Evolutionary conservation across 345 rosid species (phyloP).

Genomic region (Trapa incisa): DNA sequence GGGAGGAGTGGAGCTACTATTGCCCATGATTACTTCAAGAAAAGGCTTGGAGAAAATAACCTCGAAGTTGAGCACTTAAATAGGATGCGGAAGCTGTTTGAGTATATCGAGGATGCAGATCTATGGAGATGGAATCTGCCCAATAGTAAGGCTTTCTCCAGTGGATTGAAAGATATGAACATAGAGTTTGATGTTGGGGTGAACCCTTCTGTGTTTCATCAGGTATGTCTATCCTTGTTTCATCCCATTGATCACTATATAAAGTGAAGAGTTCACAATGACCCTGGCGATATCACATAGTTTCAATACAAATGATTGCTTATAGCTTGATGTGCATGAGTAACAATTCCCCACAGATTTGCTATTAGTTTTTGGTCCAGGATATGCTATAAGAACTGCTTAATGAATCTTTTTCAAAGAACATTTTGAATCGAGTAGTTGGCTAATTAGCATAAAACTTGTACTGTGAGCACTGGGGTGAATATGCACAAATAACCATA

Average conservation of each 20-base stretch:
- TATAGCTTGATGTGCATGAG: not conserved
- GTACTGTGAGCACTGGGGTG: too few relatives aligned
- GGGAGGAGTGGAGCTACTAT: constrained; percentile 66
- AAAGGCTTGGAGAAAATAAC: constrained; percentile 18
- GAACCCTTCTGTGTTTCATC: constrained; percentile 48
- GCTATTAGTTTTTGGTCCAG: too few relatives aligned
- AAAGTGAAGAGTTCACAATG: not conserved
- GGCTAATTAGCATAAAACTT: too few relatives aligned
- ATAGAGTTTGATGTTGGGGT: constrained; percentile 30
- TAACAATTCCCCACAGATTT: too few relatives aligned
- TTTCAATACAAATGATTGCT: not conserved
- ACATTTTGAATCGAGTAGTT: too few relatives aligned
- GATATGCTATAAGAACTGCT: too few relatives aligned
- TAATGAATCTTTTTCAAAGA: too few relatives aligned
- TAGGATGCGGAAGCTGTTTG: constrained; percentile 37
- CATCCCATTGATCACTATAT: not conserved
- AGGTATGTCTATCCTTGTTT: constrained; percentile 16
- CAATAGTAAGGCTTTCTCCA: constrained; percentile 56
- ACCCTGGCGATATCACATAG: not conserved
- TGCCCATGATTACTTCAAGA: constrained; percentile 60
- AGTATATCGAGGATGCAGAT: constrained; percentile 62
- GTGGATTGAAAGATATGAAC: constrained; percentile 50
- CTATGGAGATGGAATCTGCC: constrained; percentile 66
- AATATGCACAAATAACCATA: too few relatives aligned
- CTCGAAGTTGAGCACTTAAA: constrained; percentile 17